Evolutionary conservation across 2,329 filamentous ascomycete species (phyloP), one percentile per base, ranked within the genome.

Genomic region (Colletotrichum camelliae): DNA sequence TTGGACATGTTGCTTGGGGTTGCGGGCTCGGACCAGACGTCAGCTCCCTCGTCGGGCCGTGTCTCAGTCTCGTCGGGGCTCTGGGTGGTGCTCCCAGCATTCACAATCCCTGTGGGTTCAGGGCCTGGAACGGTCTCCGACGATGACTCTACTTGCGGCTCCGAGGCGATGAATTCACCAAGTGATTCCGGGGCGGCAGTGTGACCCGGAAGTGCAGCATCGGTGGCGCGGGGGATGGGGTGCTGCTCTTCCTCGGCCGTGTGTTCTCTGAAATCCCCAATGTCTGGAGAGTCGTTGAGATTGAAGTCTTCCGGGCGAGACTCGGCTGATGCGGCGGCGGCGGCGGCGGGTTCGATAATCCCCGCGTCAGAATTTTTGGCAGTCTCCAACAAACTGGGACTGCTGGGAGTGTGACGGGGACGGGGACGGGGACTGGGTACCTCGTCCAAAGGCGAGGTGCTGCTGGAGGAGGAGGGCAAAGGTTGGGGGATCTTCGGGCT

Each of bases 211-310:
- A 48, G 27, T 69, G 27, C 70, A 73, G 70, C 73, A 75, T 75
- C 48, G 33, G 64, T 64, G 58, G 70, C 70, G 60, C 58, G 57
- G 37, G 43, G 39, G n/a, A 29, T 27, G 27, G n/a, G 31, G 21
- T 65, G 55, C 43, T 77, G 55, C 43, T 77, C 74, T 76, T 81
- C 79, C 74, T 78, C 78, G 58, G 80, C 58, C 58, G 35, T 74
- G 78, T 83, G 77, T 84, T 82, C 39, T 74, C 78, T 79, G 79
- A 27, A 57, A 21, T 84, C 82, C 74, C 82, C 80, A 74, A 77
- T 77, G 62, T 78, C 65, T 66, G 75, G 75, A 43, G 76, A 52
- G 77, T 81, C 80, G 61, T 81, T 79, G 64, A 77, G 77, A 79
- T 77, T 79, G 66, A 82, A 80, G 71, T 83, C 78, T 48, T 60